Percentiles rank a stretch among this genome's conserved stretches.
phyloP scores from a whole-genome alignment of 495 filamentous ascomycete genomes.

The Terfezia claveryi region DNA sequence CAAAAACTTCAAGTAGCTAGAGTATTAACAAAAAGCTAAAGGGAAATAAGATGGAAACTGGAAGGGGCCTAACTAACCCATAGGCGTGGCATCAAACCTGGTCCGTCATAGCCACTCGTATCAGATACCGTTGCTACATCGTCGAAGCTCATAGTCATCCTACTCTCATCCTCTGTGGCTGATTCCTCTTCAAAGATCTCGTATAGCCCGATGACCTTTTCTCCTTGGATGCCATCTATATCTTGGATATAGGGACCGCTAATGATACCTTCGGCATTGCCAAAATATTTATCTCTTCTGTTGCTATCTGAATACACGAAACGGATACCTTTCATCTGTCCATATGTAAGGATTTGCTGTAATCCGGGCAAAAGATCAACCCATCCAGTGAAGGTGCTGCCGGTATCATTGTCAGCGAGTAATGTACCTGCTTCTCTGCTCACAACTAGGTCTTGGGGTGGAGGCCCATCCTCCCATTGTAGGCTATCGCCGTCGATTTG shows the following conservation, averaged over 20 bases:
- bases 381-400: constrained; percentile 11
- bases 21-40: constrained; percentile 2
- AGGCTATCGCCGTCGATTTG: constrained; percentile 7
- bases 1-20: constrained; percentile 4
- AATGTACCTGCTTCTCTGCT: constrained; percentile 8
- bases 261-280: neutral
- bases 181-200: too few species aligned
- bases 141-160: constrained; percentile 2
- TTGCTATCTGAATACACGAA: constrained; percentile 6
- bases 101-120: neutral
- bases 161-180: too few species aligned
- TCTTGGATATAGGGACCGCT: constrained; percentile 9
- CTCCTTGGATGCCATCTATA: constrained; percentile 5
- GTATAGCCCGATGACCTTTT: constrained; percentile 2
- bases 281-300: neutral
- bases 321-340: constrained; percentile 14
- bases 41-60: neutral
- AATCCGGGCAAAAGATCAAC: constrained; percentile 3
- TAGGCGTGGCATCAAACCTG: neutral
- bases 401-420: constrained; percentile 5
- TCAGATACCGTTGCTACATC: neutral
- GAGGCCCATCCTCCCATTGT: constrained; percentile 15
- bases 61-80: neutral
- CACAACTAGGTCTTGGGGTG: constrained; percentile 8
- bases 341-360: constrained; percentile 8